phyloP scores from a whole-genome alignment of 768 basidiomycete species.

The Termitomyces heimii region DNA sequence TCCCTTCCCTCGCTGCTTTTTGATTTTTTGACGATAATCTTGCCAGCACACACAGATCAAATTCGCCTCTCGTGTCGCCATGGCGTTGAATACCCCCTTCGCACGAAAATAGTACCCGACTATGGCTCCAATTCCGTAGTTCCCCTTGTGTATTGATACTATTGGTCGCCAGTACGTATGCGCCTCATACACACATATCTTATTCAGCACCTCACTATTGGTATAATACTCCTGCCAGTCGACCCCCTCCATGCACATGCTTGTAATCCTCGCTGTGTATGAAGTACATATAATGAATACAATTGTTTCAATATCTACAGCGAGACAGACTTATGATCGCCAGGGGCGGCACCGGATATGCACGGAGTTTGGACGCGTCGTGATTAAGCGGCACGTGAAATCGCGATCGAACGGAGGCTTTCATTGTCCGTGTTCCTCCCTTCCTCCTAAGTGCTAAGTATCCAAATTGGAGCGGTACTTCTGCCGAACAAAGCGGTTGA shows the following conservation, averaged over 20 bases:
- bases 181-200: slow-evolving; percentile 1
- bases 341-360: neutral
- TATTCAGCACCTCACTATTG: neutral
- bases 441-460: neutral
- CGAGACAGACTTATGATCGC: neutral
- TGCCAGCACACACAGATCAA: slow-evolving; percentile 13
- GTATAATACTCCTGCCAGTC: neutral
- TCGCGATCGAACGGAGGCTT: neutral
- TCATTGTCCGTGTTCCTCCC: neutral
- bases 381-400: neutral
- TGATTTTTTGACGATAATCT: neutral
- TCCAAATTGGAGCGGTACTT: neutral
- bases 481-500: neutral
- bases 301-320: neutral
- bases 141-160: slow-evolving; percentile 15
- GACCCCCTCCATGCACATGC: neutral
- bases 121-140: neutral
- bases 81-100: slow-evolving; percentile 16
- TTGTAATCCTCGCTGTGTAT: slow-evolving; percentile 6
- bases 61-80: slow-evolving; percentile 13
- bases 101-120: slow-evolving; percentile 9
- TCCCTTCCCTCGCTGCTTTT: neutral
- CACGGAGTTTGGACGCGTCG: neutral
- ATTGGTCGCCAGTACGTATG: slow-evolving; percentile 7
- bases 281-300: neutral